Evolutionary conservation across 1,139 yeast species (phyloP).

Genomic region (Kurtzmaniella quercitrusa): DNA sequence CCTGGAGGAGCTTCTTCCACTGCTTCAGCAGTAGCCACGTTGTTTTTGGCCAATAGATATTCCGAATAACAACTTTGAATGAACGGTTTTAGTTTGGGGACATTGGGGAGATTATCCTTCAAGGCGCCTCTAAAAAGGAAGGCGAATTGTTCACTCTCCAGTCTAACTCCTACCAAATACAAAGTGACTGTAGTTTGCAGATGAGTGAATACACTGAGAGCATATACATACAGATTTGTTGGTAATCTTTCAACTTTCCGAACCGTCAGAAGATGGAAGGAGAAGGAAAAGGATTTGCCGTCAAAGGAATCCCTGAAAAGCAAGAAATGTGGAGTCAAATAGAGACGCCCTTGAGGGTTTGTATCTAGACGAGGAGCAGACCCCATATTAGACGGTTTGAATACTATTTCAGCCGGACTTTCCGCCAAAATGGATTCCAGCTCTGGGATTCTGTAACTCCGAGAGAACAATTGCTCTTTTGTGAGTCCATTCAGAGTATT

Average conservation of each 20-base stretch:
- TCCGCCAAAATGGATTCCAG: constrained; percentile 64
- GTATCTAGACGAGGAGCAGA: constrained; percentile 21
- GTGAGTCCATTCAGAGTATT: constrained; percentile 35
- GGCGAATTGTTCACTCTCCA: constrained; percentile 80
- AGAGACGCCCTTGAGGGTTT: constrained; percentile 56
- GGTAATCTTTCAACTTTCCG: constrained; percentile 86
- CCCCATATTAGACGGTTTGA: constrained; percentile 27
- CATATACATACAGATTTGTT: constrained; percentile 71
- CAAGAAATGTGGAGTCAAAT: constrained; percentile 68
- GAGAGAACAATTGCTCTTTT: constrained; percentile 67
- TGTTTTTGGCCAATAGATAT: constrained; percentile 65
- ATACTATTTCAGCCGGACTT: constrained; percentile 63
- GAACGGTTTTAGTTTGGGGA: constrained; percentile 62
- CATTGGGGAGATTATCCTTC: constrained; percentile 58
- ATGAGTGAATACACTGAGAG: constrained; percentile 66
- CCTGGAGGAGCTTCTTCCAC: constrained; percentile 63
- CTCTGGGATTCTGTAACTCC: constrained; percentile 65
- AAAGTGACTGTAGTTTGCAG: constrained; percentile 61
- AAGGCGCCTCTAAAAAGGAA: constrained; percentile 58
- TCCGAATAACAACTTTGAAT: constrained; percentile 79
- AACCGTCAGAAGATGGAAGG: constrained; percentile 71
- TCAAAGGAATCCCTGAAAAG: constrained; percentile 73
- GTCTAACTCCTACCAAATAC: constrained; percentile 73
- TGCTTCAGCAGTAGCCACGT: constrained; percentile 36
- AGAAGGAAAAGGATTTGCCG: constrained; percentile 61